A percentile compares a stretch with the other conserved stretches of the same genome.
These are phyloP conservation scores for Malassezia caprae DNA, from an alignment of 1,284 basidiomycete genomes.

Conservation along the genomic window DNA sequence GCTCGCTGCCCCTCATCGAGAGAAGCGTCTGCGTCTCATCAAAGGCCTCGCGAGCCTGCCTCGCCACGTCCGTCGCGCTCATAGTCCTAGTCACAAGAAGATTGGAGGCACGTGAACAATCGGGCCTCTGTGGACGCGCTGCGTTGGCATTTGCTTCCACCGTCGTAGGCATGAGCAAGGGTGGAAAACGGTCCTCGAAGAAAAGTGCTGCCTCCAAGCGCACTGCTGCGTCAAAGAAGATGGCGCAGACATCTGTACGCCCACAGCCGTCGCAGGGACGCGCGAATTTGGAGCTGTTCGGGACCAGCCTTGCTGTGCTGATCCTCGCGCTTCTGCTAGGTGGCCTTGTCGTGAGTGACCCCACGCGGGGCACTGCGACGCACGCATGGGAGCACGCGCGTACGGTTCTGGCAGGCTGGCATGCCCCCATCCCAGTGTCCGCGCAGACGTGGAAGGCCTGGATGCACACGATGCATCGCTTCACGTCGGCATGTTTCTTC, in stretches of 20 bases:
- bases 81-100: background rate
- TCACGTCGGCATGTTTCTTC: conserved; percentile 11
- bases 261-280: background rate
- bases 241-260: too few relatives aligned
- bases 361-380: background rate
- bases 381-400: background rate
- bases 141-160: background rate
- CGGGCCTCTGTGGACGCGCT: background rate
- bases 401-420: background rate
- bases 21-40: conserved; percentile 15
- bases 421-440: background rate
- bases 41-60: conserved; percentile 12
- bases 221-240: background rate
- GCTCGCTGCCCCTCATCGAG: conserved; percentile 8
- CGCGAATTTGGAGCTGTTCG: background rate
- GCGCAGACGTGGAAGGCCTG: background rate
- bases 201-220: conserved; percentile 1
- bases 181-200: background rate
- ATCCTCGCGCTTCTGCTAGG: background rate
- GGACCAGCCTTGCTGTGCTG: background rate
- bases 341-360: background rate
- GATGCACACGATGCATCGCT: background rate
- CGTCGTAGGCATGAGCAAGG: conserved; percentile 4
- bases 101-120: background rate
- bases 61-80: conserved; percentile 8